A percentile compares a stretch with the other conserved stretches of the same genome.
Evolutionary conservation across 768 basidiomycete species (phyloP).

Genomic region (Neoboletus subvelutipes): DNA sequence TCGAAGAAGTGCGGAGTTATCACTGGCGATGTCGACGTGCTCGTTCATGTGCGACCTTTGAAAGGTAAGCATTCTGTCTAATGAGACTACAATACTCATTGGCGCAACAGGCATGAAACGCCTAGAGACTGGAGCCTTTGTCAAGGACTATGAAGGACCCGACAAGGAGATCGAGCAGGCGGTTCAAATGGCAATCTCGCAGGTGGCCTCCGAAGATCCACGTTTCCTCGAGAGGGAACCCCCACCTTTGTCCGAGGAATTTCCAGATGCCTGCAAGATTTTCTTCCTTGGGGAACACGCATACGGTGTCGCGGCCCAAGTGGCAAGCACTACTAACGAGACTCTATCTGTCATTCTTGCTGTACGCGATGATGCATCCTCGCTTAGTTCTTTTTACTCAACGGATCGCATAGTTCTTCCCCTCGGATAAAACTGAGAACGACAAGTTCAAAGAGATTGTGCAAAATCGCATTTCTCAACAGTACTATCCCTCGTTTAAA

Average conservation of each 20-base stretch:
- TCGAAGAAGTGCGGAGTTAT: slow-evolving; percentile 89
- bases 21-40: slow-evolving; percentile 73
- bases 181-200: slow-evolving; percentile 78
- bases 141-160: slow-evolving; percentile 88
- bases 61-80: slow-evolving; percentile 58
- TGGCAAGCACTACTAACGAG: slow-evolving; percentile 66
- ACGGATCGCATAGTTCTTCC: slow-evolving; percentile 66
- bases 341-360: slow-evolving; percentile 82
- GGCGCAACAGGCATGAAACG: slow-evolving; percentile 73
- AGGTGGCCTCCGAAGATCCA: slow-evolving; percentile 87
- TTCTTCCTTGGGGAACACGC: slow-evolving; percentile 96
- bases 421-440: slow-evolving; percentile 77
- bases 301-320: slow-evolving; percentile 94
- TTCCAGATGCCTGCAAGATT: slow-evolving; percentile 85
- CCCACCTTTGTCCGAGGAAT: slow-evolving; percentile 82
- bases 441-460: slow-evolving; percentile 75
- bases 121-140: slow-evolving; percentile 83
- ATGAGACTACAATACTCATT: background rate
- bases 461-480: slow-evolving; percentile 41
- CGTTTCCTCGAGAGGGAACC: slow-evolving; percentile 80
- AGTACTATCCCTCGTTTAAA: slow-evolving; percentile 78
- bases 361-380: slow-evolving; percentile 41
- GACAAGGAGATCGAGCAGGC: slow-evolving; percentile 86
- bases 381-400: background rate
- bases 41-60: slow-evolving; percentile 87